These are phyloP conservation scores for Inga leiocalycina DNA, from an alignment of 306 rosid genomes.

Conservation along the genomic window DNA sequence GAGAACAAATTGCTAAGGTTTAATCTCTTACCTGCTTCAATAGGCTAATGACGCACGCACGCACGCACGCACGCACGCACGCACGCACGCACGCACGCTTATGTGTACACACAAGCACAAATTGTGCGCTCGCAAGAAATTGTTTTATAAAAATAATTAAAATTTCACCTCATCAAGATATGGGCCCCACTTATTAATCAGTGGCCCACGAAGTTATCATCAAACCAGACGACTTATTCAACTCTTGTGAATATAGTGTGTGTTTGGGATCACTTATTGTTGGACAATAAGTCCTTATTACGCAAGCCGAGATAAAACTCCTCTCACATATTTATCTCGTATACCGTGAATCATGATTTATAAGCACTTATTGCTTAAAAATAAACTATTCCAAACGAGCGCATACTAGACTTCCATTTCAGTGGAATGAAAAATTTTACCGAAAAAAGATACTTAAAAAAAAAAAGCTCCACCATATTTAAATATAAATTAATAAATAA, in stretches of 20 bases:
- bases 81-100: too few relatives aligned
- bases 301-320: too few relatives aligned
- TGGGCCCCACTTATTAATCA: conserved; percentile 43
- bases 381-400: too few relatives aligned
- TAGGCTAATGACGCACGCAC: neutral
- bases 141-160: conserved; percentile 24
- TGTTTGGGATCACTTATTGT: too few relatives aligned
- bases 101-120: too few relatives aligned
- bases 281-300: too few relatives aligned
- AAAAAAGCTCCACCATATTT: too few relatives aligned
- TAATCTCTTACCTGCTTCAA: conserved; percentile 34
- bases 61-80: too few relatives aligned
- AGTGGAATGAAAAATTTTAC: neutral
- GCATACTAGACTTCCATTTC: neutral
- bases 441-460: neutral
- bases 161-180: conserved; percentile 34
- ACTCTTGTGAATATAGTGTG: conserved; percentile 38
- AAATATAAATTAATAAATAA: too few relatives aligned
- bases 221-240: conserved; percentile 58
- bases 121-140: conserved; percentile 12
- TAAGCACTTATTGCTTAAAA: too few relatives aligned
- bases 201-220: conserved; percentile 42
- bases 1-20: conserved; percentile 35
- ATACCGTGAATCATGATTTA: too few relatives aligned
- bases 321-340: too few relatives aligned